Evolutionary conservation across 1,284 basidiomycete species (phyloP), one percentile per base, ranked within the genome.

Genomic region (Chondrostereum purpureum): DNA sequence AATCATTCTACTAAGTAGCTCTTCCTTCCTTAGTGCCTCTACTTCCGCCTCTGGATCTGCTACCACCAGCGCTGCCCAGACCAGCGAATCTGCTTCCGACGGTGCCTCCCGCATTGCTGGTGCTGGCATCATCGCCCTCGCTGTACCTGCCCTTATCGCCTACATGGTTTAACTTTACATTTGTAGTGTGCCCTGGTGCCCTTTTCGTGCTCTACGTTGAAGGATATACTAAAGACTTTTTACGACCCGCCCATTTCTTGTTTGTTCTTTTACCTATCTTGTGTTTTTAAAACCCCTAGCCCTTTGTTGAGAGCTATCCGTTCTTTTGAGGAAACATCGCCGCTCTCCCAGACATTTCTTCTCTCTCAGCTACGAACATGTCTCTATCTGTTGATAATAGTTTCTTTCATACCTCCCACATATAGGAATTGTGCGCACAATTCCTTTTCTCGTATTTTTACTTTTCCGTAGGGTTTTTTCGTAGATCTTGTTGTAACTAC

Each of bases 61-160:
- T 33, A 36, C 48, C 21, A 12, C 58, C 33, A 46, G 44, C 12
- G 40, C 56, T n/a, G n/a, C n/a, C n/a, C n/a, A n/a, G n/a, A n/a
- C n/a, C n/a, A n/a, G n/a, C 13, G 23, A 56, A n/a, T 42, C 48
- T 22, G 51, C 49, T 20, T 53, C 58, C 43, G 57, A 62, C 41
- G 68, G 65, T 1, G 53, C 65, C 17, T 52, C 61, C 17, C 62
- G 67, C 4, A 51, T 55, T 38, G 65, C 61, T 13, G 55, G 63
- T 17, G 48, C 69, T 36, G 72, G 71, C 39, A 59, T 58, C 39
- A 72, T 67, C 44, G 77, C 70, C 49, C 45, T 72, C 31, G 47
- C 74, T 42, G 75, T 75, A 45, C 75, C 68, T 24, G 69, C 65
- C 34, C 49, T 76, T 43, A 60, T 68, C 43, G 76, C 72, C 23